Evolutionary conservation across 2,329 filamentous ascomycete species (phyloP), one percentile per base, ranked within the genome.

Genomic region (Aureobasidium sp.): DNA sequence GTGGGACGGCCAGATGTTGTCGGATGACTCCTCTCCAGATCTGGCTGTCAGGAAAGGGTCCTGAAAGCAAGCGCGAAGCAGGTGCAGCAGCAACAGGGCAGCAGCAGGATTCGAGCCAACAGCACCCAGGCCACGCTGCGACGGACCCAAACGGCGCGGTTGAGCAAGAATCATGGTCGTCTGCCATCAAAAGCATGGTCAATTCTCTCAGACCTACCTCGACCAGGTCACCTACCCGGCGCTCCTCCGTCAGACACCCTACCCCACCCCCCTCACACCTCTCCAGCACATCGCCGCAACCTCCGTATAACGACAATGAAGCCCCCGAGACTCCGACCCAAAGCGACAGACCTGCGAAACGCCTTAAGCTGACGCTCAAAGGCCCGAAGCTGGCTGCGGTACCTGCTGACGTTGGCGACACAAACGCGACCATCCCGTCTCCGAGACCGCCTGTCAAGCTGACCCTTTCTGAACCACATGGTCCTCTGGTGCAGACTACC

Each of bases 381-480:
- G 45, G 45, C 2, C 45, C 57, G 29, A 59, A 50, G 57, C 54
- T 58, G n/a, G 54, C 54, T 58, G 54, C 54, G 11, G 44, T 50
- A 16, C 49, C 59, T n/a, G 32, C 37, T 47, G 59, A 45, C 49
- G 25, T 41, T 29, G 48, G 36, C 39, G 37, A 44, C 39, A 45
- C 59, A 29, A 53, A 52, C 49, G 59, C 49, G 30, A 42, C 58
- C 37, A 30, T 42, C 42, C 47, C 63, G 9, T 64, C 64, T 42
- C 64, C 67, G 36, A 68, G 67, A 64, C 76, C 77, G 52, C 77
- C 76, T 32, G 75, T 72, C 65, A 76, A 74, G 63, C 68, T 77
- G 66, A 74, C 73, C 59, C 71, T 76, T 63, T 72, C 73, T 68
- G 72, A 76, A 65, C 75, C 76, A 58, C 73, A 77, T 68, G 76